Base-by-base conservation (phyloP, 768 basidiomycete genomes). In the Pholiota microspora region DNA sequence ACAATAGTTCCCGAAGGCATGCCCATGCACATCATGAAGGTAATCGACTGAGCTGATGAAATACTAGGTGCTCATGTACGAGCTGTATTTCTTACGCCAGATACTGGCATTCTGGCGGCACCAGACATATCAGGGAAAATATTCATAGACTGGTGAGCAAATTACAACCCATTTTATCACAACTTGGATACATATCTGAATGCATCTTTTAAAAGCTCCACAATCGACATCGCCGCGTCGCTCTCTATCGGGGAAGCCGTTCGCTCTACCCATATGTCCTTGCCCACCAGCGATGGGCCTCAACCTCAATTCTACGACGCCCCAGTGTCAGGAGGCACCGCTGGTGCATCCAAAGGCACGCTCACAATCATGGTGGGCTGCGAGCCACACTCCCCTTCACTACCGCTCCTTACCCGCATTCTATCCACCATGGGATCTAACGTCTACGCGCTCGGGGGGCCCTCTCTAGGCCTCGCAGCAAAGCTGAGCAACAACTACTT, bases 401-500 rank as follows among this genome's bases (percentile, higher is more conserved):
- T 71, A 28, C 71, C 71, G 7, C 56, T 71, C n/a, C 62, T 77
- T 18, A 62, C 62, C n/a, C 45, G 51, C 4, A 61, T 74, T 28
- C 67, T 74, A 40, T 65, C 66, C 15, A 63, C 58, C 35, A 73
- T 75, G 71, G 75, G 75, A 4, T 69, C 59, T 7, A 66, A 71
- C 2, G 66, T 76, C 35, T 62, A 73, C 49, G 64, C 71, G 1
- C 61, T 73, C 46, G 76, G 73, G n/a, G 73, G 73, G 1, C 70
- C 66, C 4, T 68, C 73, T 7, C 70, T 75, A 23, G 75, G 76
- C 12, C 63, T 78, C 1, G 74, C 73, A 18, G 71, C 74, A n/a
- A 77, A 77, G 56, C 59, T 77, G 27, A 73, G 73, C 61, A 75
- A 77, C 56, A 78, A 76, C 54, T 77, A 76, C 56, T 65, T 77